A percentile compares a stretch with the other conserved stretches of the same genome.
Conservation (phyloP, 768 basidiomycete species). For the Coprinopsis cinerea region DNA sequence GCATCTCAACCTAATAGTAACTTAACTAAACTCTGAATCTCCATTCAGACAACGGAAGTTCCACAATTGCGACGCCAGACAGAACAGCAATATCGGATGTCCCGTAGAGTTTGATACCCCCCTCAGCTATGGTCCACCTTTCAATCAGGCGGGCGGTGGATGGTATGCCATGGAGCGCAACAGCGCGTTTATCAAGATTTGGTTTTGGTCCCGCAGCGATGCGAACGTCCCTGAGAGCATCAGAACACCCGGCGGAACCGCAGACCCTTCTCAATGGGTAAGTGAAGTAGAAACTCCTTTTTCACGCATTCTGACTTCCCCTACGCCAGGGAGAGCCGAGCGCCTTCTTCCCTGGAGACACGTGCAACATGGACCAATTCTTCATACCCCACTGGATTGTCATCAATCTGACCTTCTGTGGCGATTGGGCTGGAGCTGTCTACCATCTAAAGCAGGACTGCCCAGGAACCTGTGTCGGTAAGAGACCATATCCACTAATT, state of each 20-base stretch:
- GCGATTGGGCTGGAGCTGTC: conserved; percentile 49
- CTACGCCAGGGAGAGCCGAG: conserved; percentile 42
- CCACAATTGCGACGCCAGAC: conserved; percentile 18
- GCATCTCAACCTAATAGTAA: too few species aligned
- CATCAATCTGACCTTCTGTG: conserved; percentile 49
- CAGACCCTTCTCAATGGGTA: conserved; percentile 53
- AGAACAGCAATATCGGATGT: conserved; percentile 24
- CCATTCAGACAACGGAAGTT: conserved; percentile 35
- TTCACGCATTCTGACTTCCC: neutral
- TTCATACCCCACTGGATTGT: conserved; percentile 57
- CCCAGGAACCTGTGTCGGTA: conserved; percentile 51
- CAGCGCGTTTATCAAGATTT: conserved; percentile 50
- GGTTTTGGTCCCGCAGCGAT: conserved; percentile 63
- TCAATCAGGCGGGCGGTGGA: conserved; percentile 57
- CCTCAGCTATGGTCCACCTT: conserved; percentile 49
- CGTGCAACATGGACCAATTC: conserved; percentile 51
- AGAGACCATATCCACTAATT: too few species aligned
- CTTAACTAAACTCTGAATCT: conserved; percentile 26
- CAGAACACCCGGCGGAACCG: conserved; percentile 28
- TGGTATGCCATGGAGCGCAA: conserved; percentile 66
- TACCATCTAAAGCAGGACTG: conserved; percentile 46
- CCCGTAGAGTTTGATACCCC: conserved; percentile 25
- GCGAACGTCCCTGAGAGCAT: conserved; percentile 43
- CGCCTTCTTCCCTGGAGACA: conserved; percentile 53
- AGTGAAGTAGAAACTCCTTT: conserved; percentile 6